Evolutionary conservation across 768 basidiomycete species (phyloP), one percentile per base, ranked within the genome.

Genomic region (Strobilomyces dryophilus): DNA sequence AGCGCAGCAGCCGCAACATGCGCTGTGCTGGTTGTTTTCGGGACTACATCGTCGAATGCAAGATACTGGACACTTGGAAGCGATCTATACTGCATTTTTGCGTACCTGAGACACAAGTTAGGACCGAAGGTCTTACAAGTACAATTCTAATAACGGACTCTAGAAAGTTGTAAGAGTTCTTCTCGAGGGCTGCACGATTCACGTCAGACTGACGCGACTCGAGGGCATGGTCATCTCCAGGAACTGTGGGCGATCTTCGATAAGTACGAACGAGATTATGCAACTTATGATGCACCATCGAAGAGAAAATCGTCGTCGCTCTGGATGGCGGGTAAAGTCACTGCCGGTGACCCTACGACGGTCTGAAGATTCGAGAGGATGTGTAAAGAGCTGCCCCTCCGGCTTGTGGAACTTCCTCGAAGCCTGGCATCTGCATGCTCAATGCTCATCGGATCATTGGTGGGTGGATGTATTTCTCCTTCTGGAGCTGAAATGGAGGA

Each of bases 1-100:
- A 93, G 85, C 5, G 83, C 91, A 15, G 87, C 81, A 9, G 90
- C 84, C 10, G 88, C 91, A 35, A 92, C 86, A 63, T 84, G 88
- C 10, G 80, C 76, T 5, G 85, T 88, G 60, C 85, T 89, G 1
- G 85, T 80, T 41, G 70, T 64, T 56, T 71, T 78, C 10, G 88
- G 89, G 10, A 83, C 85, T 32, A 92, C 76, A 31, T 74, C 76
- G 53, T 86, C 81, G 62, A 92, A 89, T 10, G 70, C 74, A 32
- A 92, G 71, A 51, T 72, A 67, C 15, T 73, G 69, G 8, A 74
- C 67, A 44, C 68, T 71, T 24, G 85, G 77, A 49, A 85, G 75
- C 1, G 83, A 78, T 54, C 78, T 80, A 45, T 79, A 71, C 62
- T 87, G 88, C 87, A 89, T 89, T 69, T 81, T 87, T 41, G 79